Evolutionary conservation across 2,329 filamentous ascomycete species (phyloP).

Genomic region (Mollisiaceae sp.): DNA sequence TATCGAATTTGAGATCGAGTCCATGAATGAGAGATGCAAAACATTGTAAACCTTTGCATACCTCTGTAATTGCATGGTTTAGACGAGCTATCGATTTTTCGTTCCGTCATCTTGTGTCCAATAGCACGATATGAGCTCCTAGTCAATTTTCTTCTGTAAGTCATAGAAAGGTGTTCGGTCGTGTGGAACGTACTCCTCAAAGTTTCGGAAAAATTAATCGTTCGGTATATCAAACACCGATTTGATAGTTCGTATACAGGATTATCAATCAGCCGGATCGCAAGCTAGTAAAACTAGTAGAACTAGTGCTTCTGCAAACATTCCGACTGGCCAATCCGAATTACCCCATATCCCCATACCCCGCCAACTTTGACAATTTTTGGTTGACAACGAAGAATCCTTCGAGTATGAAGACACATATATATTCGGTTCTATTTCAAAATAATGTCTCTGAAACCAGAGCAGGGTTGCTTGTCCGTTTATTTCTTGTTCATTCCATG

Average conservation of each 20-base stretch:
- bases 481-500: not conserved
- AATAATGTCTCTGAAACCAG: not conserved
- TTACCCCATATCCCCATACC: slow-evolving; percentile 24
- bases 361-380: slow-evolving; percentile 18
- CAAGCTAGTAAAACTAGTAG: slow-evolving; percentile 1
- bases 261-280: slow-evolving; percentile 16
- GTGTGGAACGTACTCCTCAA: slow-evolving; percentile 2
- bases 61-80: not conserved
- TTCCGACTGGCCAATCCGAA: slow-evolving; percentile 23
- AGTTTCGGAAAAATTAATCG: slow-evolving; percentile 28
- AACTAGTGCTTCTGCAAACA: slow-evolving; percentile 11
- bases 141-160: not conserved
- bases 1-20: slow-evolving; percentile 1
- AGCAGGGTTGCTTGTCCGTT: not conserved
- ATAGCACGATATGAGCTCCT: not conserved
- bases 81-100: not conserved
- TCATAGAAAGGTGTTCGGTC: slow-evolving; percentile 13
- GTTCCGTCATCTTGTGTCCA: not conserved
- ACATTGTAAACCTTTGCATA: not conserved
- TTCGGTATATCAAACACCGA: slow-evolving; percentile 30
- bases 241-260: slow-evolving; percentile 15
- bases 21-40: slow-evolving; percentile 2
- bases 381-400: not conserved
- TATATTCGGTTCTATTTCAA: not conserved
- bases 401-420: not conserved